Evolutionary conservation across 345 rosid genomes (phyloP), one percentile per base, ranked within the genome.

Genomic region (Arabidopsis suecica): DNA sequence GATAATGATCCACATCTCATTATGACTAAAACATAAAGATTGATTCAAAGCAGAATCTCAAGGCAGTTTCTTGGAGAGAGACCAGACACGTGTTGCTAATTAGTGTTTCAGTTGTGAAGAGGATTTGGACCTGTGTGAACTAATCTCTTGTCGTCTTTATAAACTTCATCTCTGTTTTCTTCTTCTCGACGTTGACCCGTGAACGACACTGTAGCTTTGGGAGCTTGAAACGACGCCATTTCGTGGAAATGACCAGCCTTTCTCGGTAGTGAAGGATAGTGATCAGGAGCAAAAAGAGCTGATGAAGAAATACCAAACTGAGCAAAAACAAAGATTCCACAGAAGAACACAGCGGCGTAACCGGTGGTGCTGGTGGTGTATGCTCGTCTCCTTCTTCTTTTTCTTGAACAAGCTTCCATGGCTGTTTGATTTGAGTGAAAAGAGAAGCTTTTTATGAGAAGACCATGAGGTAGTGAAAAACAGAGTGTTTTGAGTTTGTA

Each of bases 41-140:
- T 5, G 60, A 59, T 60, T 44, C 16, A 2, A 49, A 32, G 41
- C 40, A 50, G 36, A 45, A 60, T 20, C 68, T 48, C 51, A 55
- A 59, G 55, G 45, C 33, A 23, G 37, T 18, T 25, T 45, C 32
- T 23, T 12, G 18, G 49, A 25, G 40, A 71, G 72, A 58, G 50
- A 69, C 50, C 32, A 74, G 65, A 69, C 30, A 75, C 36, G 64
- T 78, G 65, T 58, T 54, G 32, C 65, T 25, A 42, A 32, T 40
- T 40, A 10, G 38, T 18, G 23, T 68, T 76, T 77, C 72, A 93
- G 88, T 93, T 93, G 81, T 93, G 96, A 67, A 93, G 96, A 74
- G 96, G 96, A 81, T 93, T 93, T 20, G 98, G 98, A 77, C 98
- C 98, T 37, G 98, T 88, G 78, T 88, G 93, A 78, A 93, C 84